Conservation (phyloP, 2,329 filamentous ascomycete genomes). For the Leptographium lundbergii region DNA sequence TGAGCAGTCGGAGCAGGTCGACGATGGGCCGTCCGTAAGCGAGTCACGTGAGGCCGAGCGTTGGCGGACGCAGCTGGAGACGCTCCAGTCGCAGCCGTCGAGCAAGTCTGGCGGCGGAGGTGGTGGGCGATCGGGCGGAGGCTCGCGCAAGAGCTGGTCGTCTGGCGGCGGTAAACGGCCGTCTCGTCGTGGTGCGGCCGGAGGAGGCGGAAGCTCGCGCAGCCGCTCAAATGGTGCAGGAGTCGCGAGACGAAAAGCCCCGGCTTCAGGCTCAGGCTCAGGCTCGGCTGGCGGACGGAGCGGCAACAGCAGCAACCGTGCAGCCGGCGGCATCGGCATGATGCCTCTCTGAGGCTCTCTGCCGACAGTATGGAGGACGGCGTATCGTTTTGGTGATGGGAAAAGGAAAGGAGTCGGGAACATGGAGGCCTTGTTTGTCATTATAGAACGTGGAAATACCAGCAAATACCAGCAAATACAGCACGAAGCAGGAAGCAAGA, state of each 20-base stretch:
- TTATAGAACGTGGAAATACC: background rate
- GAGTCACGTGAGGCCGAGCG: conserved; percentile 13
- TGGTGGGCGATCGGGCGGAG: conserved; percentile 13
- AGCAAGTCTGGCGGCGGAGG: conserved; percentile 8
- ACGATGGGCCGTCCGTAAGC: background rate
- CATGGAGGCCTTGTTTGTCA: background rate
- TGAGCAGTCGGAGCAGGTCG: too few species aligned
- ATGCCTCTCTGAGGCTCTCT: conserved; percentile 15
- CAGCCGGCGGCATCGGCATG: conserved; percentile 11
- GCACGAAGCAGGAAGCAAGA: background rate
- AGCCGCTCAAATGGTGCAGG: conserved; percentile 11
- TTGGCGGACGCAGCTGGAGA: conserved; percentile 19
- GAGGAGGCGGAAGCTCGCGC: background rate
- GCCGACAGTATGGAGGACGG: too few species aligned
- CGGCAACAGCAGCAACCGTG: background rate
- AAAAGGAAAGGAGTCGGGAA: background rate
- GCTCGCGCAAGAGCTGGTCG: conserved; percentile 9
- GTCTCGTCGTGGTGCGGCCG: conserved; percentile 7
- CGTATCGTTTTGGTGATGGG: background rate
- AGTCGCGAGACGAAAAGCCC: conserved; percentile 4
- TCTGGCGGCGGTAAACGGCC: conserved; percentile 7
- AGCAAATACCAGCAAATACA: background rate
- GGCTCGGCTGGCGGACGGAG: background rate
- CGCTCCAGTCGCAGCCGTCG: conserved; percentile 12
- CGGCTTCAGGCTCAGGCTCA: background rate